Evolutionary conservation across 2,329 filamentous ascomycete species (phyloP).

Genomic region (Lachnellula subtilissima): DNA sequence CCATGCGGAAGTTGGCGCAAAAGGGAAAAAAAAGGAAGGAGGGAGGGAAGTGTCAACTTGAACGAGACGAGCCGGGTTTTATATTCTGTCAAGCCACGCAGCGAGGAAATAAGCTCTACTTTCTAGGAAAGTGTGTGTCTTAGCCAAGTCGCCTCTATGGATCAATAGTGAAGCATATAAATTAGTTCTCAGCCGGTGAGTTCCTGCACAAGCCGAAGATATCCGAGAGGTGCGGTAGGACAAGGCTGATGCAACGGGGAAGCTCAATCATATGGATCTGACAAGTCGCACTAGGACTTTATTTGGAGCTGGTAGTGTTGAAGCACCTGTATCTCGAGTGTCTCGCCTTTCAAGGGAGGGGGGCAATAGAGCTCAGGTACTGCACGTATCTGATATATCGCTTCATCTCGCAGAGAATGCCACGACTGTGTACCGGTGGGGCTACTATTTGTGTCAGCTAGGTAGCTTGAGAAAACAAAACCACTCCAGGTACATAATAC

Average conservation of each 20-base stretch:
- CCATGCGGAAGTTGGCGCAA: not conserved
- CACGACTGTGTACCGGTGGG: no score
- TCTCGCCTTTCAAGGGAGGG: no score
- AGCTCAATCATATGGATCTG: not conserved
- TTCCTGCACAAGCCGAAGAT: not conserved
- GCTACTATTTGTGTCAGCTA: no score
- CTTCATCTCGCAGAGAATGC: no score
- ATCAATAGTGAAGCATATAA: not conserved
- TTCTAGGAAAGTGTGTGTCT: slow-evolving; percentile 12
- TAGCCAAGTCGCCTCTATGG: slow-evolving; percentile 4
- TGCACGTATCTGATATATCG: no score
- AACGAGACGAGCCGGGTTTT: not conserved
- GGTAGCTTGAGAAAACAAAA: no score
- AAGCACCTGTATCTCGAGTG: no score
- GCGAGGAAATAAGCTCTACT: not conserved
- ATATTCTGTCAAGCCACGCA: not conserved
- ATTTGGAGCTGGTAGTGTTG: no score
- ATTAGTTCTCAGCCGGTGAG: not conserved
- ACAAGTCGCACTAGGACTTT: not conserved
- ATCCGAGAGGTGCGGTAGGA: slow-evolving; percentile 12
- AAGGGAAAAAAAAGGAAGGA: not conserved
- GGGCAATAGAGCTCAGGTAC: no score
- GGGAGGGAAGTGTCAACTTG: not conserved
- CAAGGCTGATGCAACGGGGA: slow-evolving; percentile 11
- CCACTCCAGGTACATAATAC: no score